Evolutionary conservation across 1,284 basidiomycete genomes (phyloP).

Genomic region (Lentinus polychrous): DNA sequence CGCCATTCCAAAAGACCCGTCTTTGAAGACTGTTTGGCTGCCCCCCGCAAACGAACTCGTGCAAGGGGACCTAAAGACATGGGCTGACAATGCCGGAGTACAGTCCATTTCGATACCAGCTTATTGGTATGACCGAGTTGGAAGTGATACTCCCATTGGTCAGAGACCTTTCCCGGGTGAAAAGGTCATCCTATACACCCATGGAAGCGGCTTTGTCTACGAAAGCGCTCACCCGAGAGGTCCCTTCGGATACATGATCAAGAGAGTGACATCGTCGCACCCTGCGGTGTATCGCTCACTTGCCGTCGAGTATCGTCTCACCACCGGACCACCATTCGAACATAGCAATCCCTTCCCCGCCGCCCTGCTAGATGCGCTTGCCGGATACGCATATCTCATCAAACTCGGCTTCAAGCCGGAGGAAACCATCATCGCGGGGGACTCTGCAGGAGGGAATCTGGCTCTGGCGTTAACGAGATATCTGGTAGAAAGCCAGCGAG

Average conservation of each 20-base stretch:
- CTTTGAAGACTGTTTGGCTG: slow-evolving; percentile 8
- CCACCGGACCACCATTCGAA: slow-evolving; percentile 20
- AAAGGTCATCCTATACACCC: slow-evolving; percentile 28
- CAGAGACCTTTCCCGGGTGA: slow-evolving; percentile 24
- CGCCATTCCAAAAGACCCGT: slow-evolving; percentile 4
- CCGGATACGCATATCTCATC: slow-evolving; percentile 47
- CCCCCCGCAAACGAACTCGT: slow-evolving; percentile 6
- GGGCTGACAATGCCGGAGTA: slow-evolving; percentile 22
- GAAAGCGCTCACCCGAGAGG: slow-evolving; percentile 16
- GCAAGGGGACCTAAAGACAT: slow-evolving; percentile 12
- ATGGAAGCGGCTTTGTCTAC: slow-evolving; percentile 19
- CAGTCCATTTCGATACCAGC: slow-evolving; percentile 26
- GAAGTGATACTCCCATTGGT: slow-evolving; percentile 11
- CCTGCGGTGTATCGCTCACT: slow-evolving; percentile 25
- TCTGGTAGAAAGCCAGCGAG: slow-evolving; percentile 24
- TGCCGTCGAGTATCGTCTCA: slow-evolving; percentile 36
- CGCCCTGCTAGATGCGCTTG: slow-evolving; percentile 46
- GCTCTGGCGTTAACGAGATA: slow-evolving; percentile 40
- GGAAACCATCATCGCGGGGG: slow-evolving; percentile 51
- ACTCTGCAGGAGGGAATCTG: slow-evolving; percentile 58
- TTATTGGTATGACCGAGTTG: slow-evolving; percentile 29
- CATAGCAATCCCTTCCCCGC: slow-evolving; percentile 39
- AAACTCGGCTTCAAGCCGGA: slow-evolving; percentile 35
- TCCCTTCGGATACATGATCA: slow-evolving; percentile 19
- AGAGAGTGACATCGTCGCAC: slow-evolving; percentile 21